Evolutionary conservation across 208 protist genomes (phyloP).

Genomic region (Leishmania turanica): DNA sequence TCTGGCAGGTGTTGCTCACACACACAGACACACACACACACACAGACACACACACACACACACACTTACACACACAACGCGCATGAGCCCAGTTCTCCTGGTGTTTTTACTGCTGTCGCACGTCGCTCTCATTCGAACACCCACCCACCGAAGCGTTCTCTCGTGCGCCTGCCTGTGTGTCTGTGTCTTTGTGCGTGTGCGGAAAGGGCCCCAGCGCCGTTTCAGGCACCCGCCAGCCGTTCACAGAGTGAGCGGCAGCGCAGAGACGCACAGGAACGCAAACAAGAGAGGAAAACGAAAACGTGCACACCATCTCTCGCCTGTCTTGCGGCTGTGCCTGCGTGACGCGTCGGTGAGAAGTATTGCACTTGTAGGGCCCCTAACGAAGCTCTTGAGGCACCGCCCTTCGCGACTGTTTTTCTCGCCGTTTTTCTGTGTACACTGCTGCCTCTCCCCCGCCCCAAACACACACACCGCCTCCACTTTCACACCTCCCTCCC

Average conservation of each 20-base stretch:
- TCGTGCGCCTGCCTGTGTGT: not conserved
- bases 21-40: not conserved
- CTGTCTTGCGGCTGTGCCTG: not conserved
- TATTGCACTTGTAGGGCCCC: not conserved
- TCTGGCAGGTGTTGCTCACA: not conserved
- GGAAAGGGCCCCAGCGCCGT: not conserved
- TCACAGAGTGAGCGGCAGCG: not conserved
- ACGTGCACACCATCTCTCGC: not conserved
- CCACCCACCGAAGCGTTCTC: not conserved
- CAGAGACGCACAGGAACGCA: not conserved
- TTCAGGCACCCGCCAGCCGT: not conserved
- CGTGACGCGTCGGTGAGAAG: not conserved
- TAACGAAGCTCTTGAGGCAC: not conserved
- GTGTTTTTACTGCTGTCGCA: not conserved
- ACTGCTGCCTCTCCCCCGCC: not conserved
- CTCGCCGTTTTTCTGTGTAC: not conserved
- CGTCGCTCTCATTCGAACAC: not conserved
- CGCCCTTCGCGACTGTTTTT: not conserved
- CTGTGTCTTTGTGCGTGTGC: not conserved
- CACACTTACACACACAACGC: not conserved
- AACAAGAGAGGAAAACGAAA: not conserved
- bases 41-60: not conserved
- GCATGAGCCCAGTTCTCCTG: not conserved
- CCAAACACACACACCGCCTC: not conserved
- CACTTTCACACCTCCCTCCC: not conserved